phyloP scores from a whole-genome alignment of 805 yeast species.

The Schizosaccharomyces osmophilus region DNA sequence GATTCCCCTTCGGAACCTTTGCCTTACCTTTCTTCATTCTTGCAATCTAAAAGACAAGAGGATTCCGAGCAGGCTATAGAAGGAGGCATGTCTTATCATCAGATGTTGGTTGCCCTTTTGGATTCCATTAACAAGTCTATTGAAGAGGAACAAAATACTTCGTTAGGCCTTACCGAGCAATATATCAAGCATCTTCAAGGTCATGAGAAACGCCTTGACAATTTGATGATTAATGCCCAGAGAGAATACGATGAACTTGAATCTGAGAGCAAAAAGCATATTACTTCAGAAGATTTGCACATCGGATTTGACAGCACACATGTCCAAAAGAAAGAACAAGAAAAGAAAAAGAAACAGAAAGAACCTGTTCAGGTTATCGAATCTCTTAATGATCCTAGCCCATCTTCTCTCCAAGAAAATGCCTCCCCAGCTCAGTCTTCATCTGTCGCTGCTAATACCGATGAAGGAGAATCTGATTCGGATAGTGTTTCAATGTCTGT shows the following conservation, averaged over 20 bases:
- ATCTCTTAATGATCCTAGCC: conserved; percentile 12
- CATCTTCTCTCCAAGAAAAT: not conserved
- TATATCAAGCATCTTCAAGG: not conserved
- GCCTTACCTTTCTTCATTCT: not conserved
- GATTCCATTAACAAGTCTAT: conserved; percentile 29
- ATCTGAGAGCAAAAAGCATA: conserved; percentile 47
- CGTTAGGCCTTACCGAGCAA: not conserved
- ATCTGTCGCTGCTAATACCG: conserved; percentile 4
- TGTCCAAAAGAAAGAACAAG: conserved; percentile 29
- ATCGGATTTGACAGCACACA: conserved; percentile 80
- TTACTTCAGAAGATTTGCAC: conserved; percentile 73
- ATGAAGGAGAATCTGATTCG: conserved; percentile 4
- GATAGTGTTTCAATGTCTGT: conserved; percentile 21
- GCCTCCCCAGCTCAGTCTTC: not conserved
- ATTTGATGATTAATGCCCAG: not conserved
- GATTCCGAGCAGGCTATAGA: not conserved
- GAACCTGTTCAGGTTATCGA: conserved; percentile 12
- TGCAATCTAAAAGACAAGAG: not conserved
- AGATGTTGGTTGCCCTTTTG: conserved; percentile 77
- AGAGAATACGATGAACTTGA: conserved; percentile 42
- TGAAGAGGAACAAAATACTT: not conserved
- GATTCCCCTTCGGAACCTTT: not conserved
- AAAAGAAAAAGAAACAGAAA: conserved; percentile 12
- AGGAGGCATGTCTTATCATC: conserved; percentile 34
- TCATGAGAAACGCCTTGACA: not conserved